These are phyloP conservation scores for Botryosphaeria dothidea DNA, from an alignment of 2,329 filamentous ascomycete species.

Conservation along the genomic window DNA sequence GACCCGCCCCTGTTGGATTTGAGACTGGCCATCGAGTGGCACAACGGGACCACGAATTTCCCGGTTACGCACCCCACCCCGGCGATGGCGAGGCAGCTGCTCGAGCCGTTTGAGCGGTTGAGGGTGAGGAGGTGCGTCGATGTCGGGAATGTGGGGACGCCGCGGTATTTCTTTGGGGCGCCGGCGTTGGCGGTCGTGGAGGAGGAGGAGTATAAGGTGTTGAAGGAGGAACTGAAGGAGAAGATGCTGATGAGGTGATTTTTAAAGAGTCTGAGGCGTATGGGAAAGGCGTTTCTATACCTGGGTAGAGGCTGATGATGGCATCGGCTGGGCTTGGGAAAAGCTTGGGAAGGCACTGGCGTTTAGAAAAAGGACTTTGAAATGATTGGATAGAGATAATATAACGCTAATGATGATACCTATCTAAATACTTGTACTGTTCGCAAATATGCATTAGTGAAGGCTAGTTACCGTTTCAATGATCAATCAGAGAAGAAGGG, in stretches of 20 bases:
- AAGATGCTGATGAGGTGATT: neutral
- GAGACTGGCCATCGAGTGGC: neutral
- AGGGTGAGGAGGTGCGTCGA: neutral
- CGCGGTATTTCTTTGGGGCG: conserved; percentile 6
- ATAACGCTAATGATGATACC: too few relatives aligned
- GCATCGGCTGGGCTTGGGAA: too few relatives aligned
- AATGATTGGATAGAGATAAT: too few relatives aligned
- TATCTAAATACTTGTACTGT: too few relatives aligned
- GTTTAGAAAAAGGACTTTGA: too few relatives aligned
- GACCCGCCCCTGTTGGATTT: neutral
- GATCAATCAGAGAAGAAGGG: too few relatives aligned
- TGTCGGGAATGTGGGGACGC: neutral
- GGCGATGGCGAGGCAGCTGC: neutral
- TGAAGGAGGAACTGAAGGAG: neutral
- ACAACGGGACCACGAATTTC: conserved; percentile 12
- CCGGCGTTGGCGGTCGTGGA: neutral
- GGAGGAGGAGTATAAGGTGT: neutral
- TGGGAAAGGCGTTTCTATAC: too few relatives aligned
- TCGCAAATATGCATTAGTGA: too few relatives aligned
- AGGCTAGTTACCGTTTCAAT: too few relatives aligned
- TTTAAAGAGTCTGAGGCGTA: neutral
- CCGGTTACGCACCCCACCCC: neutral
- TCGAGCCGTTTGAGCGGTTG: neutral
- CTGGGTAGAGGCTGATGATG: too few relatives aligned
- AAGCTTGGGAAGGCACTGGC: too few relatives aligned